Evolutionary conservation across 306 rosid genomes (phyloP).

Genomic region (Lupinus albus): DNA sequence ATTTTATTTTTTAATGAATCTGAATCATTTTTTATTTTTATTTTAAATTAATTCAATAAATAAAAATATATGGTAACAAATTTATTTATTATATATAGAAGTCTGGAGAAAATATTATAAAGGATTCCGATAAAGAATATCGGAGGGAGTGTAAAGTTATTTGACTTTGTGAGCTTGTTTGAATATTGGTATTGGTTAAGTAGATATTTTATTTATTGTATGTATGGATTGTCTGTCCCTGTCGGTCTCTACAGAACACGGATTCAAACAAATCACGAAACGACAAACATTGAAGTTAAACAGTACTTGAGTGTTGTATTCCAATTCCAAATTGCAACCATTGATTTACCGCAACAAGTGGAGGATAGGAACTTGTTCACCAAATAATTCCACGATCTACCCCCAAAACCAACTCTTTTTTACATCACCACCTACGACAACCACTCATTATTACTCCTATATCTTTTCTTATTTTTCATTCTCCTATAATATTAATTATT

Average conservation of each 20-base stretch:
- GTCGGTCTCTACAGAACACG: constrained; percentile 33
- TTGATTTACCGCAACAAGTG: constrained; percentile 35
- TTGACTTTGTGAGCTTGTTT: constrained; percentile 44
- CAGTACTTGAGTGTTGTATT: constrained; percentile 8
- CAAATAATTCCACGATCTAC: constrained; percentile 34
- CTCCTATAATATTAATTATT: no score
- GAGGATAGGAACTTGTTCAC: constrained; percentile 46
- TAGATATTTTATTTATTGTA: neutral
- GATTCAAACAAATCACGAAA: constrained; percentile 43
- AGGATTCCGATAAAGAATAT: no score
- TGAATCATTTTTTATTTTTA: no score
- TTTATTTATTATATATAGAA: no score
- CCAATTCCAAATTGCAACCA: constrained; percentile 31
- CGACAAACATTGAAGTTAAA: constrained; percentile 46
- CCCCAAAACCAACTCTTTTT: constrained; percentile 1
- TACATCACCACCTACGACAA: constrained; percentile 5
- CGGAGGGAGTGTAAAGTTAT: constrained; percentile 25
- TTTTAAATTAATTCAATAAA: no score
- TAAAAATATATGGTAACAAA: no score
- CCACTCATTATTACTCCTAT: constrained; percentile 18
- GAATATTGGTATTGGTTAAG: neutral
- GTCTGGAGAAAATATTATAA: no score
- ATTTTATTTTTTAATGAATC: no score
- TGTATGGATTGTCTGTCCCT: neutral
- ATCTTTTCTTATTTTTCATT: no score